These are phyloP conservation scores for Dipodascopsis uninucleata DNA, from an alignment of 805 yeast genomes.

Conservation along the genomic window DNA sequence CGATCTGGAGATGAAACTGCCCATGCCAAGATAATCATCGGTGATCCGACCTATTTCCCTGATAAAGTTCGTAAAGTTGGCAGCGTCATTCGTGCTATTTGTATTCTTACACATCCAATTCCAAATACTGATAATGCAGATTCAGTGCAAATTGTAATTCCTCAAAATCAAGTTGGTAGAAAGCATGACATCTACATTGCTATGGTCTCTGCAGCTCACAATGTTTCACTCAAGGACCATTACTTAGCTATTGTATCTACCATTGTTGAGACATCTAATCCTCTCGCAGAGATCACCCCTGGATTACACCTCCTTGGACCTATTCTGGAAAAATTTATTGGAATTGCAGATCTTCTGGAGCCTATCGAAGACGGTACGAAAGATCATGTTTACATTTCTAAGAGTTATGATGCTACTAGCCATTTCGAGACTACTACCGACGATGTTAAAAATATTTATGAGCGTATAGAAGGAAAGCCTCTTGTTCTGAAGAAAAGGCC, in stretches of 20 bases:
- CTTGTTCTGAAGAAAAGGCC: slow-evolving; percentile 77
- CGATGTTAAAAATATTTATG: slow-evolving; percentile 90
- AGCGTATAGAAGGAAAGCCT: slow-evolving; percentile 88
- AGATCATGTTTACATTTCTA: slow-evolving; percentile 77
- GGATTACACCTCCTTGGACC: slow-evolving; percentile 89
- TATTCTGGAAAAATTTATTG: slow-evolving; percentile 80
- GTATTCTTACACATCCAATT: slow-evolving; percentile 85
- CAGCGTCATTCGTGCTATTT: slow-evolving; percentile 77
- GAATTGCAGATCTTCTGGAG: slow-evolving; percentile 84
- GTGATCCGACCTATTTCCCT: slow-evolving; percentile 98
- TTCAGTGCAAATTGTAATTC: slow-evolving; percentile 90
- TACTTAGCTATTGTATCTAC: slow-evolving; percentile 92
- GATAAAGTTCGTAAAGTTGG: slow-evolving; percentile 71
- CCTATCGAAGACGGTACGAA: slow-evolving; percentile 79
- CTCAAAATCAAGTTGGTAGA: slow-evolving; percentile 91
- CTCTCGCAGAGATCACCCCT: slow-evolving; percentile 87
- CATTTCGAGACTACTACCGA: slow-evolving; percentile 96
- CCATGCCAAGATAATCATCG: slow-evolving; percentile 88
- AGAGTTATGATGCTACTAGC: slow-evolving; percentile 88
- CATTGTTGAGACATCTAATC: slow-evolving; percentile 86
- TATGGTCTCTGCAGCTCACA: slow-evolving; percentile 80
- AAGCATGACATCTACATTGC: slow-evolving; percentile 94
- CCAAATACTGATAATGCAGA: slow-evolving; percentile 78
- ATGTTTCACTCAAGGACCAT: slow-evolving; percentile 84
- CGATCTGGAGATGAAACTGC: slow-evolving; percentile 88